phyloP scores from a whole-genome alignment of 2,329 filamentous ascomycete species.

The Geosmithia putterillii region DNA sequence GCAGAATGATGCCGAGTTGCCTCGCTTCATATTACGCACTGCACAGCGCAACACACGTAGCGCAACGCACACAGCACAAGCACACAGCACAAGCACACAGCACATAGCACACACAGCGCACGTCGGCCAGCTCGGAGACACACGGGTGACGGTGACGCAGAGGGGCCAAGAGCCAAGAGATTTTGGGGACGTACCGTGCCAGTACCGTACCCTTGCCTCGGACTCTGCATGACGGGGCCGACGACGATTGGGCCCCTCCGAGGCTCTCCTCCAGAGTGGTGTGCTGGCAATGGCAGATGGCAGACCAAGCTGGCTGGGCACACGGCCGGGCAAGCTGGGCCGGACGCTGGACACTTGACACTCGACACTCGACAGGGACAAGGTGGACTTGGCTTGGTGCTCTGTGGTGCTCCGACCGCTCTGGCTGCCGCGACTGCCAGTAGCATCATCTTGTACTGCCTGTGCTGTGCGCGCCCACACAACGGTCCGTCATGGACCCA shows the following conservation, averaged over 20 bases:
- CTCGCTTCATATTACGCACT: no score
- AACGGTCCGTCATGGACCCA: no score
- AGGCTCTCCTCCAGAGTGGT: background rate
- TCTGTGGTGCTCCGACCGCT: no score
- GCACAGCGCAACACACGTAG: no score
- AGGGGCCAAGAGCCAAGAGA: slow-evolving; percentile 1
- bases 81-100: no score
- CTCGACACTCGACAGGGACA: background rate
- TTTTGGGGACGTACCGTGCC: no score
- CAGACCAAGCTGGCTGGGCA: background rate
- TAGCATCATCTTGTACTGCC: no score
- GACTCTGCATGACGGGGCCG: slow-evolving; percentile 3
- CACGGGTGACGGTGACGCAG: slow-evolving; percentile 2
- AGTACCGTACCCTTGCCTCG: no score
- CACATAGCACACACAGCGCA: background rate
- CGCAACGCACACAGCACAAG: no score
- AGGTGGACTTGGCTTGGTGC: no score
- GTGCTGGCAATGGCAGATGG: slow-evolving; percentile 1
- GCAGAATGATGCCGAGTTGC: background rate
- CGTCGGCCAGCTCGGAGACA: background rate
- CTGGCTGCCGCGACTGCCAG: no score
- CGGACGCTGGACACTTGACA: background rate
- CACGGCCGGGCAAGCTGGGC: background rate
- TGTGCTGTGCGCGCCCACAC: no score
- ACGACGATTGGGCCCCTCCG: slow-evolving; percentile 1